A percentile compares a stretch with the other conserved stretches of the same genome.
These are phyloP conservation scores for Apiospora pterosperma DNA, from an alignment of 2,329 filamentous ascomycete genomes.

Conservation along the genomic window DNA sequence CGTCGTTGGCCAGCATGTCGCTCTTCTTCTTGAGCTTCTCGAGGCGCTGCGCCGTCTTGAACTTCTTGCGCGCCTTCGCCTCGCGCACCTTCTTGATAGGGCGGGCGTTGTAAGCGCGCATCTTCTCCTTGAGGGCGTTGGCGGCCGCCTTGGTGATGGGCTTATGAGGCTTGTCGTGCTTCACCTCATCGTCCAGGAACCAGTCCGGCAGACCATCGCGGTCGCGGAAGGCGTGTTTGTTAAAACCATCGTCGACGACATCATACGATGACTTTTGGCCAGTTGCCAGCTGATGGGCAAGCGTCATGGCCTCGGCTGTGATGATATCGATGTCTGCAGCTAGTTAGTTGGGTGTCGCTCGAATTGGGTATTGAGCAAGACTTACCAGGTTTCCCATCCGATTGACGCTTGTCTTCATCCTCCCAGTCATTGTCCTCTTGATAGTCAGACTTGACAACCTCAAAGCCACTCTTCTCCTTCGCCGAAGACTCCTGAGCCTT, in stretches of 20 bases:
- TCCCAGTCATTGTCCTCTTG: slow-evolving; percentile 59
- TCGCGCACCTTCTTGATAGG: slow-evolving; percentile 99
- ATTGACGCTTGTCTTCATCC: slow-evolving; percentile 57
- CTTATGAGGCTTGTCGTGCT: slow-evolving; percentile 78
- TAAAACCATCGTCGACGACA: slow-evolving; percentile 87
- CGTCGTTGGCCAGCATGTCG: slow-evolving; percentile 83
- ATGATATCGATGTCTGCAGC: slow-evolving; percentile 88
- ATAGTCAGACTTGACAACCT: slow-evolving; percentile 53
- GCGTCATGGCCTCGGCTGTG: slow-evolving; percentile 98
- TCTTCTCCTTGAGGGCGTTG: slow-evolving; percentile 89
- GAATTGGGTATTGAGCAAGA: not conserved
- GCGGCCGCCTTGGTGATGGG: slow-evolving; percentile 92
- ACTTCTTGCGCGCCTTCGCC: slow-evolving; percentile 94
- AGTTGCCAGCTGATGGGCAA: slow-evolving; percentile 87
- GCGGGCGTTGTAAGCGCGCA: slow-evolving; percentile 86
- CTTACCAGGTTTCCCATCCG: slow-evolving; percentile 61
- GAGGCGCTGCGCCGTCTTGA: slow-evolving; percentile 83
- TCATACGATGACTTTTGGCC: slow-evolving; percentile 78
- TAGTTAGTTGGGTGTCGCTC: slow-evolving; percentile 14
- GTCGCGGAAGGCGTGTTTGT: slow-evolving; percentile 88
- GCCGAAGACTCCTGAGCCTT: slow-evolving; percentile 18
- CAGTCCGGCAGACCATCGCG: slow-evolving; percentile 90
- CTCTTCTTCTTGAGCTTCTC: slow-evolving; percentile 98
- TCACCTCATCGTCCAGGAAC: slow-evolving; percentile 91
- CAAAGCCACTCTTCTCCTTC: slow-evolving; percentile 49